A percentile compares a stretch with the other conserved stretches of the same genome.
Conservation (phyloP, 371 early-diverging fungal genomes). For the Mortierella sp. region DNA sequence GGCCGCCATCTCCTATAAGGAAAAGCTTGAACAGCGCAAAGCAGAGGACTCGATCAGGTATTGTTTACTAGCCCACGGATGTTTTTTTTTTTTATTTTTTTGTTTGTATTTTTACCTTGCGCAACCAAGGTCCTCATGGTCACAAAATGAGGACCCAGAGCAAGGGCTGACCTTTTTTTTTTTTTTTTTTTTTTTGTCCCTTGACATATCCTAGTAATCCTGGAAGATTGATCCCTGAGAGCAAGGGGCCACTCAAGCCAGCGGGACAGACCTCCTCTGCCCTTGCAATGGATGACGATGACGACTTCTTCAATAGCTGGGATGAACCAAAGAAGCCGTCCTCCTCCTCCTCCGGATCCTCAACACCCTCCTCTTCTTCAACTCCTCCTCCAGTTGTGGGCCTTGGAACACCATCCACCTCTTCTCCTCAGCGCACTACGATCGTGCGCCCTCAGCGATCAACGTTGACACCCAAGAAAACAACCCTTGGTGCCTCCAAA, state of each 20-base stretch:
- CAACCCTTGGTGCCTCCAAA: conserved; percentile 59
- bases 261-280: conserved; percentile 15
- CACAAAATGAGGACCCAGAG: too few relatives aligned
- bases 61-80: conserved; percentile 78
- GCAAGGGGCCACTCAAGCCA: conserved; percentile 15
- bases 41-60: conserved; percentile 80
- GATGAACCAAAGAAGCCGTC: conserved; percentile 50
- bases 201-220: conserved; percentile 31
- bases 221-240: conserved; percentile 41
- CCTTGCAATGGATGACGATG: conserved; percentile 20
- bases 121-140: background rate
- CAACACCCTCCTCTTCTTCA: conserved; percentile 47
- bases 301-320: conserved; percentile 56
- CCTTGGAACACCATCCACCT: conserved; percentile 18
- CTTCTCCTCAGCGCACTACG: conserved; percentile 40
- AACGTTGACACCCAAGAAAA: conserved; percentile 54
- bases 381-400: conserved; percentile 44
- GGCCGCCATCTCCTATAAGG: conserved; percentile 86
- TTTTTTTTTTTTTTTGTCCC: background rate
- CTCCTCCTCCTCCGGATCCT: conserved; percentile 32
- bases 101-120: background rate
- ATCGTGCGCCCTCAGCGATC: conserved; percentile 52
- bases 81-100: conserved; percentile 64
- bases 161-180: conserved; percentile 9
- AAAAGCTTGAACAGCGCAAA: conserved; percentile 76